Evolutionary conservation across 805 yeast species (phyloP).

Genomic region (Saccharomyces kudriavzevii): DNA sequence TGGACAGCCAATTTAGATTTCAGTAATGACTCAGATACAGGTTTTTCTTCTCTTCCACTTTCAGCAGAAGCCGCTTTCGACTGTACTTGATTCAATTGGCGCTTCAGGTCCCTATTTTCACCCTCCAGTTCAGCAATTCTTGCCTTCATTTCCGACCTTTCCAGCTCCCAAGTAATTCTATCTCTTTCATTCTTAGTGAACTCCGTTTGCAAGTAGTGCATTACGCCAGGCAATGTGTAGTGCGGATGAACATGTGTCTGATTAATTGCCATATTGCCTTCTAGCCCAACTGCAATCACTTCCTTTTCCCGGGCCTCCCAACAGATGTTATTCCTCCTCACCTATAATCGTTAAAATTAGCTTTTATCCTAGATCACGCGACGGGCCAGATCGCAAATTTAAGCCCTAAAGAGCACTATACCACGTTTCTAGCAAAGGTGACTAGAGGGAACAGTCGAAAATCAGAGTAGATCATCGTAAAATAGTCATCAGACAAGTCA

Average conservation of each 20-base stretch:
- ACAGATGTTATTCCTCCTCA: not conserved
- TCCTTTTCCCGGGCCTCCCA: not conserved
- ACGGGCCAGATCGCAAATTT: not conserved
- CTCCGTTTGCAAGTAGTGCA: conserved; percentile 55
- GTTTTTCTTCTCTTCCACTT: not conserved
- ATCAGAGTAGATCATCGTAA: not conserved
- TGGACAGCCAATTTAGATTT: conserved; percentile 25
- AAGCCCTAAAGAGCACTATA: not conserved
- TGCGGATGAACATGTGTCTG: conserved; percentile 13
- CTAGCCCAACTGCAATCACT: not conserved
- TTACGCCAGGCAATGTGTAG: conserved; percentile 41
- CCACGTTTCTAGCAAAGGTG: not conserved
- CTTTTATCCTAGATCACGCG: not conserved
- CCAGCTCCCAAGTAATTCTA: conserved; percentile 52
- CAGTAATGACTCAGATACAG: conserved; percentile 6
- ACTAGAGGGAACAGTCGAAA: not conserved
- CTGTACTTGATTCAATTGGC: conserved; percentile 10
- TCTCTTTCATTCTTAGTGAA: conserved; percentile 55
- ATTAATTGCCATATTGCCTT: not conserved
- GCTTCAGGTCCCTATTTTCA: conserved; percentile 37
- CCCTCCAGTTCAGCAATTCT: conserved; percentile 45
- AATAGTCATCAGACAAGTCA: not conserved
- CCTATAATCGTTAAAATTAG: not conserved
- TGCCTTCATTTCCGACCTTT: conserved; percentile 51
- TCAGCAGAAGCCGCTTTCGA: conserved; percentile 2